Conservation (phyloP, 2,329 filamentous ascomycete species). For the Pyrenophora tritici-repentis region DNA sequence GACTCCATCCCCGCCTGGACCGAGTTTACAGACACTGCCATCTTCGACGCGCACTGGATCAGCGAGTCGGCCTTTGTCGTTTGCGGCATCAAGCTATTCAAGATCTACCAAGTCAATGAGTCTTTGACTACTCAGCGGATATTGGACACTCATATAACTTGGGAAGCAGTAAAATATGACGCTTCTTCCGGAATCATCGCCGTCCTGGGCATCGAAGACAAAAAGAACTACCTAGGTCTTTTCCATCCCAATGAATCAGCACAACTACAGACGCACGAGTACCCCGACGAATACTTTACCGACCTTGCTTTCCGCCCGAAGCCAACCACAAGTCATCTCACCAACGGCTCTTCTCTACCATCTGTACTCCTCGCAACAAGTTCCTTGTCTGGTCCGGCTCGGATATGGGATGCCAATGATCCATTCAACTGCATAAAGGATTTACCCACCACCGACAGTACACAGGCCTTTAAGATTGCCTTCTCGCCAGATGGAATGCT, state of each 20-base stretch:
- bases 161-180: slow-evolving; percentile 50
- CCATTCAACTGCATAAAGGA: slow-evolving; percentile 41
- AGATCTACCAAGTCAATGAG: slow-evolving; percentile 45
- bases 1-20: slow-evolving; percentile 49
- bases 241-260: slow-evolving; percentile 41
- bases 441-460: slow-evolving; percentile 38
- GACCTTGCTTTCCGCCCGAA: slow-evolving; percentile 50
- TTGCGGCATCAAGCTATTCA: slow-evolving; percentile 49
- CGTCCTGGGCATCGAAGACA: slow-evolving; percentile 35
- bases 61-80: slow-evolving; percentile 51
- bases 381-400: slow-evolving; percentile 47
- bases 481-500: slow-evolving; percentile 52
- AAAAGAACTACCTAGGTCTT: slow-evolving; percentile 41
- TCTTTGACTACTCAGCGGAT: slow-evolving; percentile 36
- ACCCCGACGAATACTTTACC: slow-evolving; percentile 44
- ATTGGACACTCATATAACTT: slow-evolving; percentile 39
- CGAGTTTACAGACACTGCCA: slow-evolving; percentile 48
- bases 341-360: slow-evolving; percentile 27
- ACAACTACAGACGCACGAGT: slow-evolving; percentile 39
- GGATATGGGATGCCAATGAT: slow-evolving; percentile 49
- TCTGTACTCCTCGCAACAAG: slow-evolving; percentile 48
- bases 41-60: slow-evolving; percentile 53
- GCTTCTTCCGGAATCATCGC: slow-evolving; percentile 48
- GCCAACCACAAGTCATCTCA: slow-evolving; percentile 17
- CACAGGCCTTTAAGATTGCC: slow-evolving; percentile 48